phyloP scores from a whole-genome alignment of 495 filamentous ascomycete genomes.

The Podospora bellae-mahoneyi region DNA sequence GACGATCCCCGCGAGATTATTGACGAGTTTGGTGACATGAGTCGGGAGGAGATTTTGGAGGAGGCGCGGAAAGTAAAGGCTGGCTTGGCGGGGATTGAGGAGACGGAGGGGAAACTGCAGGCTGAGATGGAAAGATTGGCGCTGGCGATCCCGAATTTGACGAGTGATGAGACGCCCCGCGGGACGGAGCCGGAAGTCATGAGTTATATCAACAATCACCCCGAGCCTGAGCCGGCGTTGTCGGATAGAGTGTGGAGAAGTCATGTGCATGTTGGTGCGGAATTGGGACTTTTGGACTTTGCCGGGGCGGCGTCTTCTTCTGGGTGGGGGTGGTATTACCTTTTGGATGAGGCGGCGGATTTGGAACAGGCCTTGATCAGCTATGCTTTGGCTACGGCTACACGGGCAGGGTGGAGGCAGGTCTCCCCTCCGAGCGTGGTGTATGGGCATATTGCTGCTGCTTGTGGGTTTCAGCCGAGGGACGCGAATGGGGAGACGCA shows the following conservation, averaged over 20 bases:
- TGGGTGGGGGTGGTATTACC: conserved; percentile 97
- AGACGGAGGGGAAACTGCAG: conserved; percentile 55
- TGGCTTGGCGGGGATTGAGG: conserved; percentile 56
- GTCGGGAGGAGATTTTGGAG: conserved; percentile 51
- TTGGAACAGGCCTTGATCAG: conserved; percentile 90
- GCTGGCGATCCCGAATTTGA: conserved; percentile 80
- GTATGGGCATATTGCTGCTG: conserved; percentile 83
- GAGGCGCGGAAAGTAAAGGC: conserved; percentile 70
- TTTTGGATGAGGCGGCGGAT: conserved; percentile 81
- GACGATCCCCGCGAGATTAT: conserved; percentile 33
- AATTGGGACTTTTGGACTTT: conserved; percentile 83
- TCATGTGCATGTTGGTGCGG: conserved; percentile 79
- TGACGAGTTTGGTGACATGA: conserved; percentile 26
- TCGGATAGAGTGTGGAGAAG: conserved; percentile 56
- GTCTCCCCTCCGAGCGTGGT: conserved; percentile 86
- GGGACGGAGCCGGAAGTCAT: conserved; percentile 55
- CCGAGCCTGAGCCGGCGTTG: conserved; percentile 48
- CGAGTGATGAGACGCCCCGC: conserved; percentile 68
- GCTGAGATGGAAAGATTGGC: conserved; percentile 72
- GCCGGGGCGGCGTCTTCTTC: conserved; percentile 68
- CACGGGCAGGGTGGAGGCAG: conserved; percentile 66
- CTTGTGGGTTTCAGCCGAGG: conserved; percentile 90
- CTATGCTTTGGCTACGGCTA: conserved; percentile 70
- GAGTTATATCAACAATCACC: conserved; percentile 73
- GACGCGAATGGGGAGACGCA: conserved; percentile 90